Base-by-base conservation (phyloP, 495 filamentous ascomycete species). In the Cercophora newfieldiana region DNA sequence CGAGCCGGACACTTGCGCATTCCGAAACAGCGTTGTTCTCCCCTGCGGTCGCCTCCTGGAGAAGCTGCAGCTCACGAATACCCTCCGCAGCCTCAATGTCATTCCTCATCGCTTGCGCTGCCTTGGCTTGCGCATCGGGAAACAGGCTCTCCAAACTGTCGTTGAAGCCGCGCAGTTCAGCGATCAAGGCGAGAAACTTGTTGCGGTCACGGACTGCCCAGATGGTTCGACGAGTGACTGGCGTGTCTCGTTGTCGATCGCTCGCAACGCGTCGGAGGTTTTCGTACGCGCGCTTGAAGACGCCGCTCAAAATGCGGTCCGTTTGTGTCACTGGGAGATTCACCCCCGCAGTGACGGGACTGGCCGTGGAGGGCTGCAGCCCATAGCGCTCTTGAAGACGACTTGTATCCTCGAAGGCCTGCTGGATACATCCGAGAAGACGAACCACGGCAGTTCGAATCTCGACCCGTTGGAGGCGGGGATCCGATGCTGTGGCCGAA, bases 131-230 rank as follows among this genome's bases (percentile, higher is more conserved):
- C 54, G 54, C 54, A 12, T 57, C 54, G 5, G 54, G 54, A 12
- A 57, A 57, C 54, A 57, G 28, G 28, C 54, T 57, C 54, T 57
- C 54, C 4, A 57, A 16, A n/a, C 54, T 57, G 26, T 57, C 54
- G 24, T 57, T 57, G n/a, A 57, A 57, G 0, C 22, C 54, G 16
- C 54, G 28, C 25, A 57, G 54, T 26, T 57, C 54, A 12, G 54
- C 54, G 4, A 57, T 26, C 4, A 57, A 18, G 2, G 25, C 54
- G 1, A 57, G 28, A 12, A 57, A 57, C 12, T 30, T n/a, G 18
- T 28, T 30, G 16, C 54, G 54, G 25, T 57, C 54, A n/a, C 54
- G 54, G 18, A 57, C 25, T 0, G 54, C 54, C 54, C 54, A 57
- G 0, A 30, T 30, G 3, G 54, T 30, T 16, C 54, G 54, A 19